phyloP scores from a whole-genome alignment of 495 filamentous ascomycete species.

The Cenococcum geophilum region DNA sequence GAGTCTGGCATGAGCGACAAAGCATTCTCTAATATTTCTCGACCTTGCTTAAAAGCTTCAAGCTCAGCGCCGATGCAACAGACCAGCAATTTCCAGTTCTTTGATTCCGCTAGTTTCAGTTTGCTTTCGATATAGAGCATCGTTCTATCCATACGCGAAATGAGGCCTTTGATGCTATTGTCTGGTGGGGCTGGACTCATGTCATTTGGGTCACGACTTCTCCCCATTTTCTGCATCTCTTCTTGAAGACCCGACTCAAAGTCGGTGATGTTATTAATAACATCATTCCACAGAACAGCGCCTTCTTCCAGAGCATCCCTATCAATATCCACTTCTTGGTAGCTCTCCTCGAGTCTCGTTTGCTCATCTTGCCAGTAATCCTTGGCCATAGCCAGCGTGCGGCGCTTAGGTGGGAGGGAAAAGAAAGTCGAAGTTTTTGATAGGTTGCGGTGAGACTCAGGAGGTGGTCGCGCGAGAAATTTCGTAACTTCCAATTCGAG shows the following conservation, averaged over 20 bases:
- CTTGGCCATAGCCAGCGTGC: constrained; percentile 70
- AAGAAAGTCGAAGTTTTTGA: constrained; percentile 34
- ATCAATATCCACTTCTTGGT: constrained; percentile 59
- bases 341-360: constrained; percentile 50
- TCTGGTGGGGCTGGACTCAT: not conserved
- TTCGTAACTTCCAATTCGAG: constrained; percentile 48
- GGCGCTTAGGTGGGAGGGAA: constrained; percentile 55
- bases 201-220: constrained; percentile 10
- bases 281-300: constrained; percentile 69
- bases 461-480: constrained; percentile 48
- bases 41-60: constrained; percentile 70
- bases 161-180: constrained; percentile 34
- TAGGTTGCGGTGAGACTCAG: constrained; percentile 14
- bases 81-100: constrained; percentile 80
- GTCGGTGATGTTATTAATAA: constrained; percentile 53
- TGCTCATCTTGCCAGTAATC: constrained; percentile 70
- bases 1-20: constrained; percentile 31
- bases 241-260: constrained; percentile 62
- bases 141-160: constrained; percentile 52
- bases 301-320: constrained; percentile 77
- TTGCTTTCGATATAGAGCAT: constrained; percentile 54
- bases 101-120: constrained; percentile 54
- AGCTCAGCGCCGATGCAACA: constrained; percentile 85
- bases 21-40: constrained; percentile 53
- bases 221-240: constrained; percentile 44